phyloP scores from a whole-genome alignment of 208 protist species.

The Crithidia sp. region DNA sequence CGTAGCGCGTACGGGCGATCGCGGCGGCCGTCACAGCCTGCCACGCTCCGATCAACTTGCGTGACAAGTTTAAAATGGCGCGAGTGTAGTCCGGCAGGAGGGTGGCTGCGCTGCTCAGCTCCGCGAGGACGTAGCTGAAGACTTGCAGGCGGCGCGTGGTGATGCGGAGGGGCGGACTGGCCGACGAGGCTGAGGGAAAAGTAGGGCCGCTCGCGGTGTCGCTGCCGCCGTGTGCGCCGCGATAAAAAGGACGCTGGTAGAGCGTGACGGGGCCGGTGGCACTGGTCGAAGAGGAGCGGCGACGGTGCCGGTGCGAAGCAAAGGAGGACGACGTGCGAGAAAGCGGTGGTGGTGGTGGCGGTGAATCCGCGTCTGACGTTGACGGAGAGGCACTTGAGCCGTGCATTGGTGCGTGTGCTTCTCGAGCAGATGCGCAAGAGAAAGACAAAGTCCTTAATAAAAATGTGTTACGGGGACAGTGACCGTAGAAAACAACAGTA shows the following conservation, averaged over 20 bases:
- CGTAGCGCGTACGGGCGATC: slow-evolving; percentile 31
- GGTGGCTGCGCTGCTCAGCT: slow-evolving; percentile 68
- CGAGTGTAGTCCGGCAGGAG: slow-evolving; percentile 74
- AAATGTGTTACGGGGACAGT: too few relatives aligned
- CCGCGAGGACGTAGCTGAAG: slow-evolving; percentile 66
- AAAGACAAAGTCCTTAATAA: too few relatives aligned
- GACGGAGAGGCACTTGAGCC: too few relatives aligned
- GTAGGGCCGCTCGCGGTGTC: not conserved
- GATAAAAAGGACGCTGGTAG: slow-evolving; percentile 5
- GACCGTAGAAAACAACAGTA: too few relatives aligned
- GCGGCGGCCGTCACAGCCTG: slow-evolving; percentile 65
- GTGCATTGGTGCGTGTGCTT: too few relatives aligned
- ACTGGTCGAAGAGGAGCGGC: not conserved
- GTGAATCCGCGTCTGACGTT: too few relatives aligned
- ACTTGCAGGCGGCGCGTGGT: slow-evolving; percentile 58
- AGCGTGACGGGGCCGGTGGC: slow-evolving; percentile 1
- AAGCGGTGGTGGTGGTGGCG: not conserved
- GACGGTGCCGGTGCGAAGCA: not conserved
- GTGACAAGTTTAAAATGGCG: slow-evolving; percentile 52
- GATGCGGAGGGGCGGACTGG: slow-evolving; percentile 22
- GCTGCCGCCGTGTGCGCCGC: not conserved
- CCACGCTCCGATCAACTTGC: slow-evolving; percentile 61
- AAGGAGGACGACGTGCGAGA: not conserved
- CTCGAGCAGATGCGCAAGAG: too few relatives aligned
- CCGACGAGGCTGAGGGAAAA: not conserved